Evolutionary conservation across 768 basidiomycete genomes (phyloP).

Genomic region (Mycena olivaceomarginata): DNA sequence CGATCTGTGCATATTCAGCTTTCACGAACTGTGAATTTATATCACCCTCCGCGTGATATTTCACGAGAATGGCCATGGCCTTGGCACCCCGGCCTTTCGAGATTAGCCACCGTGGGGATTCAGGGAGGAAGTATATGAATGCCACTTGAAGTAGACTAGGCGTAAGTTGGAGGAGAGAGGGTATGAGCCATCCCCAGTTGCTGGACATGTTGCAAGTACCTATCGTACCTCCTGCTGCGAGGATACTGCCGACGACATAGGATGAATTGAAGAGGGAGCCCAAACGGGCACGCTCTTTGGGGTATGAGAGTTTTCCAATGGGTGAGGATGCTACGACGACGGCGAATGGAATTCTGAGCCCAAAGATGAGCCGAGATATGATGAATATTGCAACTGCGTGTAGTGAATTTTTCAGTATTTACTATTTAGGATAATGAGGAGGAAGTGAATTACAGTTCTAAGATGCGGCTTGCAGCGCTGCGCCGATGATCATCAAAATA

Average conservation of each 20-base stretch:
- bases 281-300: constrained; percentile 80
- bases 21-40: constrained; percentile 71
- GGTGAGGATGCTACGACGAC: constrained; percentile 82
- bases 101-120: constrained; percentile 81
- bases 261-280: constrained; percentile 80
- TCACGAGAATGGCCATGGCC: constrained; percentile 67
- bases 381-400: constrained; percentile 75
- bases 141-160: constrained; percentile 72
- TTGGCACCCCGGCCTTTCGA: constrained; percentile 72
- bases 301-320: constrained; percentile 81
- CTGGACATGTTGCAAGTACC: constrained; percentile 76
- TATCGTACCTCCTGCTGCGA: constrained; percentile 76
- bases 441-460: constrained; percentile 65
- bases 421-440: neutral
- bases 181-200: constrained; percentile 83
- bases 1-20: constrained; percentile 75
- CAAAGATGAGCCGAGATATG: constrained; percentile 71
- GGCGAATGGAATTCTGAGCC: constrained; percentile 68
- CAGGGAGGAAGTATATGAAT: constrained; percentile 77
- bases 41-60: constrained; percentile 79
- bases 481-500: constrained; percentile 68
- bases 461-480: constrained; percentile 66
- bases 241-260: constrained; percentile 75
- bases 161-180: constrained; percentile 73
- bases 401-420: too few relatives aligned